These are phyloP conservation scores for Diplodia mutila DNA, from an alignment of 2,329 filamentous ascomycete genomes.

Conservation along the genomic window DNA sequence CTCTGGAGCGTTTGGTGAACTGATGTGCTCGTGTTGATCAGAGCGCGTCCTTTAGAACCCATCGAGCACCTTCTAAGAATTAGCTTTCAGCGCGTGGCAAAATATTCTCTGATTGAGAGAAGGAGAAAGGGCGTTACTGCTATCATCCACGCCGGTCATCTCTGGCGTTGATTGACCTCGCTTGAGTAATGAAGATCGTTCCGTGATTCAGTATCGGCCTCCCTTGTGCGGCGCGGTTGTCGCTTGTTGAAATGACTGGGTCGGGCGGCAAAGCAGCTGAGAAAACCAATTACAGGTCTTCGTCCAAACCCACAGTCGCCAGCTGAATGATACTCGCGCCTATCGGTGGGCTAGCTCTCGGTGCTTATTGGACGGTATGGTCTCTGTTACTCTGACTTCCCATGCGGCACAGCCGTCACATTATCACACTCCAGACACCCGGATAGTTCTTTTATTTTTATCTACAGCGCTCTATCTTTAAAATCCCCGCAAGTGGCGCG, in stretches of 20 bases:
- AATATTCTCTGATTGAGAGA: not conserved
- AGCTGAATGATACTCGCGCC: not conserved
- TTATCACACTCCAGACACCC: not conserved
- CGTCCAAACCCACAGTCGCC: not conserved
- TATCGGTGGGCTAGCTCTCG: not conserved
- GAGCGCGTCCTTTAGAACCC: too few relatives aligned
- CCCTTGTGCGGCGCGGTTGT: not conserved
- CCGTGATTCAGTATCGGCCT: not conserved
- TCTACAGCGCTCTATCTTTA: not conserved
- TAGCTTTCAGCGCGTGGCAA: not conserved
- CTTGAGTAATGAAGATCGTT: not conserved
- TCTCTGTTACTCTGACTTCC: not conserved
- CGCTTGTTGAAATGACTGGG: not conserved
- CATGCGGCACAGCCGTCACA: slow-evolving; percentile 5
- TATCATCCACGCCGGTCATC: too few relatives aligned
- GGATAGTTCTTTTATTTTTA: not conserved
- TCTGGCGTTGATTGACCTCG: not conserved
- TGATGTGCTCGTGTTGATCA: too few relatives aligned
- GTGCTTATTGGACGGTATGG: not conserved
- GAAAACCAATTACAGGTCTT: not conserved
- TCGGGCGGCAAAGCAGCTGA: not conserved
- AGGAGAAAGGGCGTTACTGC: not conserved
- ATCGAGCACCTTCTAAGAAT: too few relatives aligned
- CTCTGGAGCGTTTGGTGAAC: too few relatives aligned
- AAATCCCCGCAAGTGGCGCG: not conserved